These are phyloP conservation scores for Cryptomeria japonica DNA, from an alignment of 75 land plant species.

Conservation along the genomic window DNA sequence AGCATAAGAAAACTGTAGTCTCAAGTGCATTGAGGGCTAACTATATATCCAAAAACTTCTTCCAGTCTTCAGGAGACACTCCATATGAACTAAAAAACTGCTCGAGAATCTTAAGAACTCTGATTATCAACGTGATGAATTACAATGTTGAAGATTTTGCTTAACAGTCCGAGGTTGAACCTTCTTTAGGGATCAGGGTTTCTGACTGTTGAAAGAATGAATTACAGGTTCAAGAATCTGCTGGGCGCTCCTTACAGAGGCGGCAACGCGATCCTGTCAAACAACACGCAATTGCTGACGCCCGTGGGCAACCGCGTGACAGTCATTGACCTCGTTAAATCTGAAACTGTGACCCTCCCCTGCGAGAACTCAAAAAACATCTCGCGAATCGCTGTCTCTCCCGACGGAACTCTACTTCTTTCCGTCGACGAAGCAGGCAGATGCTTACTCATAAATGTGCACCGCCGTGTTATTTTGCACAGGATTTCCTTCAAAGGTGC, in stretches of 20 bases:
- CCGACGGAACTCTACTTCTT: slow-evolving; percentile 74
- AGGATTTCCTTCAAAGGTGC: slow-evolving; percentile 73
- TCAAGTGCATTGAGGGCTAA: no score
- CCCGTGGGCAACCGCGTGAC: slow-evolving; percentile 90
- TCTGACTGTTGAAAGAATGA: slow-evolving; percentile 41
- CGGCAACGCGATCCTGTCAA: slow-evolving; percentile 60
- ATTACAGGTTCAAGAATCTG: slow-evolving; percentile 85
- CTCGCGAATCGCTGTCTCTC: slow-evolving; percentile 72
- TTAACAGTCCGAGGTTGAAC: no score
- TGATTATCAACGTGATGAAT: no score
- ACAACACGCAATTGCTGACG: slow-evolving; percentile 54
- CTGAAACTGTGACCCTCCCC: slow-evolving; percentile 66
- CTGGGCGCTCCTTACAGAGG: slow-evolving; percentile 96
- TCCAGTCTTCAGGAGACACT: no score
- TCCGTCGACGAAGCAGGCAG: slow-evolving; percentile 65
- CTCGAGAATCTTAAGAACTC: no score
- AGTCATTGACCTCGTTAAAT: slow-evolving; percentile 74
- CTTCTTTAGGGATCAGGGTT: neutral
- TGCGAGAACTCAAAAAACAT: slow-evolving; percentile 66
- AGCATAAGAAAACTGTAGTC: no score
- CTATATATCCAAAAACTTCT: no score
- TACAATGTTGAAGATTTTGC: no score
- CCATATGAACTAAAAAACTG: no score
- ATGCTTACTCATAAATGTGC: slow-evolving; percentile 67
- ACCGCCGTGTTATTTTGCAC: slow-evolving; percentile 71